These are phyloP conservation scores for Tilletia horrida DNA, from an alignment of 1,284 basidiomycete genomes.

Conservation along the genomic window DNA sequence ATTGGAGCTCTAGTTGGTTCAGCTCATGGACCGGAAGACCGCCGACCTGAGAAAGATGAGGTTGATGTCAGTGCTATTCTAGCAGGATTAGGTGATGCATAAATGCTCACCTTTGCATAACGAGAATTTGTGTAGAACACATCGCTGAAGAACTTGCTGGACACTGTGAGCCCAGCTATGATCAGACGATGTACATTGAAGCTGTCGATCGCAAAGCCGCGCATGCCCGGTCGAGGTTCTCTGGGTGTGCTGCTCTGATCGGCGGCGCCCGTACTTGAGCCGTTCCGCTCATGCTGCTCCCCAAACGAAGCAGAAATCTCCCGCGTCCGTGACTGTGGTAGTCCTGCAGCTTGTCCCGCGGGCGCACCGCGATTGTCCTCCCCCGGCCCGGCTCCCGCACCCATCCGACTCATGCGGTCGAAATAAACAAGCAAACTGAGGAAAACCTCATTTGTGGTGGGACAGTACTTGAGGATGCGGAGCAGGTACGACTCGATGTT, in stretches of 20 bases:
- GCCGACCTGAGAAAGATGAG: constrained; percentile 66
- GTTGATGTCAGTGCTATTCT: no score
- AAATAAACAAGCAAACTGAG: constrained; percentile 91
- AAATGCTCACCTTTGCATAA: constrained; percentile 93
- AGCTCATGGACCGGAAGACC: constrained; percentile 89
- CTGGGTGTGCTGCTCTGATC: constrained; percentile 12
- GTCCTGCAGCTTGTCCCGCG: constrained; percentile 36
- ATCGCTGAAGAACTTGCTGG: constrained; percentile 97
- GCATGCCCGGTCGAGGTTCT: constrained; percentile 45
- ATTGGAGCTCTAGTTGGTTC: constrained; percentile 94
- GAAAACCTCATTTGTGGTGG: constrained; percentile 96
- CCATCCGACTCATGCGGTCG: constrained; percentile 72
- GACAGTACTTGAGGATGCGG: constrained; percentile 95
- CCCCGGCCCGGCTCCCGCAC: constrained; percentile 56
- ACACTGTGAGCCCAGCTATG: constrained; percentile 95
- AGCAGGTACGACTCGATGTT: constrained; percentile 89
- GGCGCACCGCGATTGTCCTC: constrained; percentile 32
- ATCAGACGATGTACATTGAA: constrained; percentile 94
- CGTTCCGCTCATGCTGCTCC: constrained; percentile 31
- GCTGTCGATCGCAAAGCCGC: constrained; percentile 88
- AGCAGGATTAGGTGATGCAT: constrained; percentile 54
- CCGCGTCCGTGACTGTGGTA: constrained; percentile 27
- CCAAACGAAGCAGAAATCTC: constrained; percentile 23
- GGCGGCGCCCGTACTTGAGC: constrained; percentile 21
- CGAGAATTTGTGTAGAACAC: constrained; percentile 99